These are phyloP conservation scores for Artemisia tridentata DNA, from an alignment of 129 eudicot species.

Conservation along the genomic window DNA sequence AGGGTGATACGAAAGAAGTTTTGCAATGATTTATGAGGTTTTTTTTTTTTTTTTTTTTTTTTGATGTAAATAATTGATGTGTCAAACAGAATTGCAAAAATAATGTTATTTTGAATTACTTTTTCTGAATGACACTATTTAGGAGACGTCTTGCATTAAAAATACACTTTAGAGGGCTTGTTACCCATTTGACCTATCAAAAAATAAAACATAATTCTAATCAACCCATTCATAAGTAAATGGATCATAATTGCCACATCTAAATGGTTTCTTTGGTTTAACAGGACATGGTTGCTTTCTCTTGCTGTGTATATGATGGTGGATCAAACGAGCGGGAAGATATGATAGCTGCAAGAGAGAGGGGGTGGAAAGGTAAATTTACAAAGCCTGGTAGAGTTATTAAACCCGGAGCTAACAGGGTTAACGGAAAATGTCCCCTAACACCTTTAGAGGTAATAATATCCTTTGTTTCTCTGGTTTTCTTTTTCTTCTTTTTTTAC, in stretches of 20 bases:
- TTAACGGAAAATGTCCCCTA: conserved; percentile 91
- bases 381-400: conserved; percentile 91
- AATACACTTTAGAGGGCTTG: not conserved
- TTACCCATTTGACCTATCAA: not conserved
- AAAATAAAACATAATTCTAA: no score
- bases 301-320: conserved; percentile 97
- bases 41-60: no score
- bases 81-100: no score
- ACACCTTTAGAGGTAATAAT: conserved; percentile 88
- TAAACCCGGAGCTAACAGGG: conserved; percentile 78
- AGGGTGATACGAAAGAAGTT: no score
- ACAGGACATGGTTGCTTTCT: conserved; percentile 99
- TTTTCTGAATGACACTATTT: no score
- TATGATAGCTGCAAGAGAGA: conserved; percentile 98
- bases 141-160: not conserved
- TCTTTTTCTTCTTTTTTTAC: no score
- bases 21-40: no score
- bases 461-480: not conserved
- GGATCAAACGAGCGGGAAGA: conserved; percentile 69
- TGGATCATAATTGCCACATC: not conserved
- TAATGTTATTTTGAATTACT: no score
- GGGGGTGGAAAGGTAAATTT: conserved; percentile 98
- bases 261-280: not conserved
- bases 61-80: no score
- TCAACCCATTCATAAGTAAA: not conserved